These are phyloP conservation scores for Vanderwaltozyma polyspora DNA, from an alignment of 805 yeast genomes.

Conservation along the genomic window DNA sequence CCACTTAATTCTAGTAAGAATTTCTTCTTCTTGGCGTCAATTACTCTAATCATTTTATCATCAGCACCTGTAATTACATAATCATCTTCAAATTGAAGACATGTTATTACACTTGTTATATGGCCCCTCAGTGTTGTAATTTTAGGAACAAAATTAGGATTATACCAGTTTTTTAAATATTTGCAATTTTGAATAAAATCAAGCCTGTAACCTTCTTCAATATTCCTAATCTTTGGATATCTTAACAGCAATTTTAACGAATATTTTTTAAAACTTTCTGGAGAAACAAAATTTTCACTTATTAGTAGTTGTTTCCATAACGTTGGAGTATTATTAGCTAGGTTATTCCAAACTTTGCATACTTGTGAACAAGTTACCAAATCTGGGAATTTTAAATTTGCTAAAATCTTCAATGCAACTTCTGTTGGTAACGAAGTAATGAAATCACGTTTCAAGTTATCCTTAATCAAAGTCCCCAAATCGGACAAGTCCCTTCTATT, in stretches of 20 bases:
- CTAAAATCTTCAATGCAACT: slow-evolving; percentile 52
- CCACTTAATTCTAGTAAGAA: slow-evolving; percentile 57
- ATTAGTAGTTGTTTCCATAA: slow-evolving; percentile 63
- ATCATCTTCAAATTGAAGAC: slow-evolving; percentile 85
- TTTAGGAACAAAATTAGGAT: slow-evolving; percentile 56
- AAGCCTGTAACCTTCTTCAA: slow-evolving; percentile 31
- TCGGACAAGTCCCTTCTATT: slow-evolving; percentile 24
- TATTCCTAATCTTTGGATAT: slow-evolving; percentile 18
- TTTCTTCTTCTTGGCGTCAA: slow-evolving; percentile 63
- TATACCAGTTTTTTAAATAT: slow-evolving; percentile 70
- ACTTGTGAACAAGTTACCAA: slow-evolving; percentile 54
- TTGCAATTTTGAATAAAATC: slow-evolving; percentile 62
- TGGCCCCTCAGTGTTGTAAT: slow-evolving; percentile 58
- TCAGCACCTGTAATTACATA: slow-evolving; percentile 89
- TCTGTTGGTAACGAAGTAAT: slow-evolving; percentile 64
- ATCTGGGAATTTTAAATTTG: slow-evolving; percentile 51
- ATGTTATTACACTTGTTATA: slow-evolving; percentile 80
- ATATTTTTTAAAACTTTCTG: slow-evolving; percentile 34
- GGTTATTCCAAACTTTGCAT: slow-evolving; percentile 54
- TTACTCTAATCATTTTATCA: slow-evolving; percentile 70
- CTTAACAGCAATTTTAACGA: slow-evolving; percentile 14
- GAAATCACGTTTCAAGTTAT: slow-evolving; percentile 57
- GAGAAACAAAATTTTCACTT: slow-evolving; percentile 47
- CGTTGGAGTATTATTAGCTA: slow-evolving; percentile 47
- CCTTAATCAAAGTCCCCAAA: slow-evolving; percentile 20